Evolutionary conservation across 2,329 filamentous ascomycete genomes (phyloP), one percentile per base, ranked within the genome.

Genomic region (Cercospora zeina): DNA sequence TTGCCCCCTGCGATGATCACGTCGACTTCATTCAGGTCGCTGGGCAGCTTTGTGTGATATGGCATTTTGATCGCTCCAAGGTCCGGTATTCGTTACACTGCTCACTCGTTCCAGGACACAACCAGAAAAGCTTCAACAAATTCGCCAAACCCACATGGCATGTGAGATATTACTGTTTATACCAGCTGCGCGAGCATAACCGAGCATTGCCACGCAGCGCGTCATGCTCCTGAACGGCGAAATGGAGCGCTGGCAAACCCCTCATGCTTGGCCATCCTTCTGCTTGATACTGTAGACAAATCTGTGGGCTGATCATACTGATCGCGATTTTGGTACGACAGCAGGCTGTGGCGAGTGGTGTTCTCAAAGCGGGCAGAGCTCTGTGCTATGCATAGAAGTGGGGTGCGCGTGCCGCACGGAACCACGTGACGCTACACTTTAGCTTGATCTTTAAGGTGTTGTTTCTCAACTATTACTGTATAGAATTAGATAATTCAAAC

Each of bases 1-100:
- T 27, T 58, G 54, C 65, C 65, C 59, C 65, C 65, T 21, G 65
- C 65, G 30, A 67, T 59, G 34, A 67, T 67, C 10, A 67, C 65
- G 47, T 67, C 65, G 0, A 60, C 61, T 55, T 67, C 65, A 8
- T 56, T 30, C 30, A 64, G 53, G 2, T 65, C 59, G 13, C 39
- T 58, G 10, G 65, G 63, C 4, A 67, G 54, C 45, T 58, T 62
- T n/a, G 54, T 62, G 31, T 67, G 49, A 33, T 64, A 59, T 21
- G 65, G 65, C 65, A 67, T 67, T 14, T 39, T 19, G n/a, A 36
- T 24, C 36, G 11, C 14, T 34, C 10, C 6, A 34, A 1, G 3
- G 11, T 10, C 30, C 10, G 3, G 19, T 21, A 14, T 34, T n/a
- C 19, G 7, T n/a, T 16, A 3, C 7, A 45, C 2, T 45, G 4